These are phyloP conservation scores for Pezizomycotina sp. DNA, from an alignment of 2,329 filamentous ascomycete species.

Conservation along the genomic window DNA sequence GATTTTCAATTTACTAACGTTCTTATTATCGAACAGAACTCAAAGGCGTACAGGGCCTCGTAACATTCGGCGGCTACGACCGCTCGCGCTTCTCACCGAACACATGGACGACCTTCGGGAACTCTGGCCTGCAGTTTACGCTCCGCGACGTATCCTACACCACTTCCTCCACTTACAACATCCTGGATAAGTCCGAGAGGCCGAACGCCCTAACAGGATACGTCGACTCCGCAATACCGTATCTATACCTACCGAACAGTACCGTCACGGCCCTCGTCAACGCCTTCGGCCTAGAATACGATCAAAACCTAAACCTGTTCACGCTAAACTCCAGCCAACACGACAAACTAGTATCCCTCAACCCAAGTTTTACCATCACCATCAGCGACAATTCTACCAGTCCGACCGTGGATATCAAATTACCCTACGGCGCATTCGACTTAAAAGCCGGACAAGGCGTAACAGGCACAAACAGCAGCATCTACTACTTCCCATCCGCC, in stretches of 20 bases:
- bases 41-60: conserved; percentile 2
- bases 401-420: conserved; percentile 4
- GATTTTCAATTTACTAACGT: background rate
- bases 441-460: conserved; percentile 10
- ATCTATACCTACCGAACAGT: conserved; percentile 13
- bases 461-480: conserved; percentile 3
- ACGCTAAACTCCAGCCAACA: conserved; percentile 10
- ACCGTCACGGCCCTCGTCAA: conserved; percentile 10
- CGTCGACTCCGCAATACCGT: conserved; percentile 13
- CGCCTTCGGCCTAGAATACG: conserved; percentile 10
- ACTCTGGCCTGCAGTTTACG: conserved; percentile 5
- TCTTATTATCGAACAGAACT: conserved; percentile 1
- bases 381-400: conserved; percentile 9
- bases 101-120: conserved; percentile 8
- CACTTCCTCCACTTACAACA: too few relatives aligned
- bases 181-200: background rate
- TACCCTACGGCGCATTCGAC: conserved; percentile 15
- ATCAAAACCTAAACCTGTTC: conserved; percentile 6
- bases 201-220: too few relatives aligned
- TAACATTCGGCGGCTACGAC: conserved; percentile 16
- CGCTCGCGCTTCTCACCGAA: conserved; percentile 10
- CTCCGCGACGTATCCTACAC: conserved; percentile 8
- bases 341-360: conserved; percentile 5
- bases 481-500: conserved; percentile 17
- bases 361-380: conserved; percentile 11